These are phyloP conservation scores for Fusarium multiceps DNA, from an alignment of 2,329 filamentous ascomycete genomes.

Conservation along the genomic window DNA sequence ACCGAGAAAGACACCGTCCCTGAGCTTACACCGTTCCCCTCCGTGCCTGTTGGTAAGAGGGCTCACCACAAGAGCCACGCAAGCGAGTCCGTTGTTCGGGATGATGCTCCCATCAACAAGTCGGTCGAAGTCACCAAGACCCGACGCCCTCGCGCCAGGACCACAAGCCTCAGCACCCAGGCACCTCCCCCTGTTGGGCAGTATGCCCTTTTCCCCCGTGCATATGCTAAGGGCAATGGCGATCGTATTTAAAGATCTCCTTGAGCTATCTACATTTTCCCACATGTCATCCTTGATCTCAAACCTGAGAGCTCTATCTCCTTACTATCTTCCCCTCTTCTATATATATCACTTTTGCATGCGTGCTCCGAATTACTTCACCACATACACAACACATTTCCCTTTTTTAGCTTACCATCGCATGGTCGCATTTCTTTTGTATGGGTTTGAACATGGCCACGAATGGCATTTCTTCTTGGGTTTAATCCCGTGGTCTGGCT, in stretches of 20 bases:
- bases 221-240: conserved; percentile 47
- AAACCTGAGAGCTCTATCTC: conserved; percentile 5
- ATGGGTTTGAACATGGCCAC: conserved; percentile 11
- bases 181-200: conserved; percentile 59
- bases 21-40: conserved; percentile 50
- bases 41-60: conserved; percentile 37
- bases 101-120: conserved; percentile 46
- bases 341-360: conserved; percentile 6
- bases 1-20: conserved; percentile 51
- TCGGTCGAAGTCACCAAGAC: conserved; percentile 48
- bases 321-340: background rate
- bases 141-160: conserved; percentile 57
- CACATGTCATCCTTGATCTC: conserved; percentile 2
- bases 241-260: conserved; percentile 48
- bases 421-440: conserved; percentile 29
- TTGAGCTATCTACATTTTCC: conserved; percentile 10
- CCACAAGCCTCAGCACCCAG: conserved; percentile 58
- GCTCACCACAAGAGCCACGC: conserved; percentile 52
- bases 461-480: conserved; percentile 5
- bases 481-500: conserved; percentile 1
- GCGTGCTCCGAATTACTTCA: conserved; percentile 4
- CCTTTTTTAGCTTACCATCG: background rate
- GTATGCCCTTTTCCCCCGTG: conserved; percentile 60
- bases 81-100: conserved; percentile 52
- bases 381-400: conserved; percentile 2